Percentiles rank a stretch among this genome's conserved stretches.
Conservation (phyloP, 305 asterid species). For the Andrographis paniculata region DNA sequence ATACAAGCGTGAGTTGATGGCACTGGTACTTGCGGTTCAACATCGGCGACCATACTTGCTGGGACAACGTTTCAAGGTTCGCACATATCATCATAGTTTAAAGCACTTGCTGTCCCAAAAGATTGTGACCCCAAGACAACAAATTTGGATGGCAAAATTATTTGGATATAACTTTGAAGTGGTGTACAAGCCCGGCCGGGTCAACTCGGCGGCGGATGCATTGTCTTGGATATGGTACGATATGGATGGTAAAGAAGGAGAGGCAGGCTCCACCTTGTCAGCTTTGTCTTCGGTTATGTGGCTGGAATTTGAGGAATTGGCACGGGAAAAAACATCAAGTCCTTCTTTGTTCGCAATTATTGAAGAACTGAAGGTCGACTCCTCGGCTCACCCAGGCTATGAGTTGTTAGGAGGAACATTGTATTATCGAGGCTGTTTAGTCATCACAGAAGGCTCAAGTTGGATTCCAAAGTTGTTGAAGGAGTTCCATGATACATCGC, state of each 20-base stretch:
- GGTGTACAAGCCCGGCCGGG: background rate
- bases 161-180: background rate
- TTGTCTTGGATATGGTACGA: background rate
- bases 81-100: background rate
- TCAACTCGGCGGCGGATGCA: background rate
- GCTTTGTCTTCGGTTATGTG: background rate
- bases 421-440: background rate
- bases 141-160: background rate
- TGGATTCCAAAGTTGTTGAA: background rate
- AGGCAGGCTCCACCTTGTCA: background rate
- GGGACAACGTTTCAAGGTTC: background rate
- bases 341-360: background rate
- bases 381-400: background rate
- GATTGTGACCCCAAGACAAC: slow-evolving; percentile 1
- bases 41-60: background rate
- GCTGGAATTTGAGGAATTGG: background rate
- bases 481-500: background rate
- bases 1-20: slow-evolving; percentile 5
- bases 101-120: background rate
- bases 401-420: background rate
- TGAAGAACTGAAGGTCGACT: background rate
- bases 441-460: background rate
- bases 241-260: no score
- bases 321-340: background rate
- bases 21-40: background rate